Evolutionary conservation across 2,329 filamentous ascomycete genomes (phyloP).

Genomic region (Penicillium sp.): DNA sequence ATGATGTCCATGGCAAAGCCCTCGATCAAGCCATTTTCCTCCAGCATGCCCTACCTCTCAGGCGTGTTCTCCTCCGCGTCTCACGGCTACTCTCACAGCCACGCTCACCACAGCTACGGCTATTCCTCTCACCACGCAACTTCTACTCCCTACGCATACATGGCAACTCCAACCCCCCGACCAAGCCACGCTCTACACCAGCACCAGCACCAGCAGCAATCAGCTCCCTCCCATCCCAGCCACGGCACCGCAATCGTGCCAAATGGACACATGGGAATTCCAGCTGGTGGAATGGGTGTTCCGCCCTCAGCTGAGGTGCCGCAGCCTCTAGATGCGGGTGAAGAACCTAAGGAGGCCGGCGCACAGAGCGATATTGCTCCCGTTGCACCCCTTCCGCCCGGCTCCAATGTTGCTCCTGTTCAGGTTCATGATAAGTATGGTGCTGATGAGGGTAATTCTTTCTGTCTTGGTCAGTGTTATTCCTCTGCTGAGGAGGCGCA

Average conservation of each 20-base stretch:
- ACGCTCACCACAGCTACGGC: background rate
- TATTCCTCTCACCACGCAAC: background rate
- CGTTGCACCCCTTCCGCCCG: background rate
- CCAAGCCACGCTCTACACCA: background rate
- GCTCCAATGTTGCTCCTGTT: conserved; percentile 7
- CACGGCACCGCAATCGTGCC: background rate
- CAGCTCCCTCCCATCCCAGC: background rate
- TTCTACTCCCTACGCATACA: background rate
- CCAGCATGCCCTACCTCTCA: background rate
- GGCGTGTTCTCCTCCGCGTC: background rate
- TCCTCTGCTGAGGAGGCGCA: conserved; percentile 3
- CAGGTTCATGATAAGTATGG: background rate
- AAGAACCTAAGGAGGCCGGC: background rate
- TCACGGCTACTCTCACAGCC: background rate
- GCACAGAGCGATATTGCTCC: conserved; percentile 7
- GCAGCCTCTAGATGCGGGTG: background rate
- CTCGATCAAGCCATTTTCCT: background rate
- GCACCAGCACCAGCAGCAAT: background rate
- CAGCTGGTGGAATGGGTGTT: conserved; percentile 1
- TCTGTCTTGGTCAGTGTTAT: conserved; percentile 15
- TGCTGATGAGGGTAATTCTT: conserved; percentile 15
- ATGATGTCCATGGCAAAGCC: background rate
- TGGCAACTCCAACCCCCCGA: background rate
- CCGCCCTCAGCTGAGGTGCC: background rate
- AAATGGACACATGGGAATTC: background rate